Evolutionary conservation across 2,329 filamentous ascomycete genomes (phyloP).

Genomic region (Neonectria faginata): DNA sequence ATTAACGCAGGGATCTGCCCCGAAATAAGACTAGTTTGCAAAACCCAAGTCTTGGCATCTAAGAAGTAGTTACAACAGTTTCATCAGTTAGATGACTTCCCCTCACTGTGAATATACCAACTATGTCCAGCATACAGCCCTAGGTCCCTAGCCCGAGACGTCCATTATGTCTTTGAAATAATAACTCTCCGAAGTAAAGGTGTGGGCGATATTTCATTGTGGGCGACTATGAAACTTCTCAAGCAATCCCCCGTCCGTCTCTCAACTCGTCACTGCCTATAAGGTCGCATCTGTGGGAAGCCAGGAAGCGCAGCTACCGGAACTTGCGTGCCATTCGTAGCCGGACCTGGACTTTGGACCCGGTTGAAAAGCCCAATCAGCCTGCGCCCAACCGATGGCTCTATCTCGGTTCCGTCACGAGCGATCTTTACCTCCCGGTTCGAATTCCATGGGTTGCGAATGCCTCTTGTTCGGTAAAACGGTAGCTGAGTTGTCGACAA

Average conservation of each 20-base stretch:
- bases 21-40: background rate
- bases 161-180: constrained; percentile 42
- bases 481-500: constrained; percentile 84
- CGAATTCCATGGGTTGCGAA: constrained; percentile 94
- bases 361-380: constrained; percentile 83
- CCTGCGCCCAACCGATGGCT: constrained; percentile 81
- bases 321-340: constrained; percentile 46
- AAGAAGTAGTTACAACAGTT: background rate
- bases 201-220: constrained; percentile 12
- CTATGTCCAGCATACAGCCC: constrained; percentile 42
- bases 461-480: constrained; percentile 87
- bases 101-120: constrained; percentile 25
- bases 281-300: constrained; percentile 54
- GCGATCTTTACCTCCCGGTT: constrained; percentile 97
- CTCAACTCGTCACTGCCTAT: constrained; percentile 41
- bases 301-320: constrained; percentile 53
- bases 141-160: constrained; percentile 27
- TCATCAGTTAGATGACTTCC: background rate
- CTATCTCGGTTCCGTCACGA: constrained; percentile 91
- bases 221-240: constrained; percentile 26
- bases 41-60: background rate
- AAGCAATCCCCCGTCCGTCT: constrained; percentile 29
- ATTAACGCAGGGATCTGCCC: background rate
- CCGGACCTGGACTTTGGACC: constrained; percentile 54
- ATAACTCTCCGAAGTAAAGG: constrained; percentile 28